Evolutionary conservation across 2,329 filamentous ascomycete species (phyloP), one percentile per base, ranked within the genome.

Genomic region (Lecanicillium sp.): DNA sequence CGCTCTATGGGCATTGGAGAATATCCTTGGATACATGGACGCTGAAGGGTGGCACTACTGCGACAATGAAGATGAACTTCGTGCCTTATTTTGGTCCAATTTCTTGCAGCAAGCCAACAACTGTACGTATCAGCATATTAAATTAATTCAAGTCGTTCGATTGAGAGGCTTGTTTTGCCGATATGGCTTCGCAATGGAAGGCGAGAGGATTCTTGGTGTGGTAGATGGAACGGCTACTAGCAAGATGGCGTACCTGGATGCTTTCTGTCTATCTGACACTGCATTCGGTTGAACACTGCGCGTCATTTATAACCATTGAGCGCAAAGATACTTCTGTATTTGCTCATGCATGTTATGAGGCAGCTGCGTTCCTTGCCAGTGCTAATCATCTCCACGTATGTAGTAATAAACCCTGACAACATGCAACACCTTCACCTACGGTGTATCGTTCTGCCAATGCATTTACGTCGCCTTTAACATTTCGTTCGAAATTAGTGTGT

Each of bases 1-100:
- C 9, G 44, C 52, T 2, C 38, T 59, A 10, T 57, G 47, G 44
- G 55, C 39, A 6, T 33, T 59, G 2, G 51, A 56, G 36, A 56
- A 50, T 33, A 10, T 46, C 4, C 40, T 50, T 12, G 48, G 49
- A 10, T 44, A 19, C 14, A 47, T 49, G 48, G 17, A 44, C 29
- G 18, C 37, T 14, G 5, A 31, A 14, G 46, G 48, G 12, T 50
- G 46, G 46, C 41, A 40, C 15, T 49, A 46, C 27, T 37, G 47
- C 30, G 37, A 41, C 14, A 43, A 46, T 22, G 17, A 32, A 5
- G 13, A 37, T 5, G 30, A 33, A 13, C 39, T 47, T 13, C 28
- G 37, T 8, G 11, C 11, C 3, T 5, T 29, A 20, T 49, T 49
- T 31, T 49, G 47, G 47, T 15, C 11, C 4, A 29, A 10, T 1